Evolutionary conservation across 192 early-diverging fungal genomes (phyloP), one percentile per base, ranked within the genome.

Genomic region (Coemansia sp.): DNA sequence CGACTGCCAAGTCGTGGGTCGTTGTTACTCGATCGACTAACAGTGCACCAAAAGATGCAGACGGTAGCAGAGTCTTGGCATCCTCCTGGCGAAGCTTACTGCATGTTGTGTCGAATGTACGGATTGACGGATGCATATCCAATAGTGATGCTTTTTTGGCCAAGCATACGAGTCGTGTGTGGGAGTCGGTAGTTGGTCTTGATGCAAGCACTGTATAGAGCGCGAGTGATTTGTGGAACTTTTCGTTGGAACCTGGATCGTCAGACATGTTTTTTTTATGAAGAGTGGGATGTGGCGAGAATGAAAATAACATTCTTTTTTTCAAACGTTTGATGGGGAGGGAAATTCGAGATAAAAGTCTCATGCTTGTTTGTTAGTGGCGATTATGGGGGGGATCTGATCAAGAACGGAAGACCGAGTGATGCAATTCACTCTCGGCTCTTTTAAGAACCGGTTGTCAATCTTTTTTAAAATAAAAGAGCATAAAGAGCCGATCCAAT

Each of bases 1-100:
- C 66, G 10, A 23, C 30, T 1, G 75, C 70, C 56, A 69, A 31
- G 34, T 65, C 63, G 35, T 55, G 48, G 49, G 65, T 65, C 8
- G 43, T 20, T 7, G 34, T 7, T 3, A 60, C 61, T n/a, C 68
- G 61, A 33, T 63, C 61, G 16, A 61, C 13, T 28, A 70, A 30
- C 26, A 57, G 13, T 37, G 40, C 6, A 23, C 9, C 4, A 35
- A 71, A 30, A 57, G 48, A 18, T 60, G 9, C 43, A 58, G 52
- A 7, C 29, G 48, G 35, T 30, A 25, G 16, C 8, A 20, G 48
- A 8, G 20, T 23, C 18, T 13, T 26, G 65, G 23, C n/a, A 59
- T 2, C 7, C n/a, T 10, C 23, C 2, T 2, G 1, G 61, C 30
- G 10, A 30, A 18, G 13, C 25, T 7, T 31, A 37, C 28, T 64